Conservation (phyloP, 2,329 filamentous ascomycete genomes). For the Chaetothyriales sp. region DNA sequence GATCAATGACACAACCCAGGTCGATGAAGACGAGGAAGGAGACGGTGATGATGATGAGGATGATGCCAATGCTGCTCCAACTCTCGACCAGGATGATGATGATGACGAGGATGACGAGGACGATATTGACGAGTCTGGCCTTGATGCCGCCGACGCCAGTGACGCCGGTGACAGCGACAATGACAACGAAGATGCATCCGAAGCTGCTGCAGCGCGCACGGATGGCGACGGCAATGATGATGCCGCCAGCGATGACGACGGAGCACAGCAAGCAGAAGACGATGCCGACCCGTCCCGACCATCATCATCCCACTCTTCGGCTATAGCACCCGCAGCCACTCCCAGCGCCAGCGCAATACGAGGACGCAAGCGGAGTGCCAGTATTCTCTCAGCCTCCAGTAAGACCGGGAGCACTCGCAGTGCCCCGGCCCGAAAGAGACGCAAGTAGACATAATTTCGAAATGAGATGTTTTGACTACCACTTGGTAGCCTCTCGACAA, state of each 20-base stretch:
- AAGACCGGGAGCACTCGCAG: slow-evolving; percentile 17
- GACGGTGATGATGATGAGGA: not conserved
- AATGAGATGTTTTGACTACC: no score
- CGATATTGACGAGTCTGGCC: not conserved
- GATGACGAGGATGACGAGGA: slow-evolving; percentile 1
- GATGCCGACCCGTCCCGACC: slow-evolving; percentile 2
- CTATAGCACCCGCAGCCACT: slow-evolving; percentile 4
- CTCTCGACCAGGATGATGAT: slow-evolving; percentile 5
- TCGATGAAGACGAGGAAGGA: not conserved
- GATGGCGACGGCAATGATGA: slow-evolving; percentile 4
- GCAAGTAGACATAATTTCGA: not conserved
- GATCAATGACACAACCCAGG: not conserved
- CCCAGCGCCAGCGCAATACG: slow-evolving; percentile 15
- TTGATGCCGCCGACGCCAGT: slow-evolving; percentile 21
- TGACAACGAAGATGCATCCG: slow-evolving; percentile 17
- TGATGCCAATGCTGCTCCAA: not conserved
- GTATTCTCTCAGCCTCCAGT: slow-evolving; percentile 56
- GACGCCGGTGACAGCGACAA: slow-evolving; percentile 22
- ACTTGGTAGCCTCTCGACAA: no score
- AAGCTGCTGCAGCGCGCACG: slow-evolving; percentile 6
- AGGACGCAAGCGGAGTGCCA: slow-evolving; percentile 58
- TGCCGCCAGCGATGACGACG: slow-evolving; percentile 4
- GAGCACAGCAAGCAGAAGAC: slow-evolving; percentile 2
- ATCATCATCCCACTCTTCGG: not conserved
- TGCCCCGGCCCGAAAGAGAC: slow-evolving; percentile 15